Percentiles rank a stretch among this genome's conserved stretches.
Conservation (phyloP, 2,329 filamentous ascomycete species). For the Cadophora sp. region DNA sequence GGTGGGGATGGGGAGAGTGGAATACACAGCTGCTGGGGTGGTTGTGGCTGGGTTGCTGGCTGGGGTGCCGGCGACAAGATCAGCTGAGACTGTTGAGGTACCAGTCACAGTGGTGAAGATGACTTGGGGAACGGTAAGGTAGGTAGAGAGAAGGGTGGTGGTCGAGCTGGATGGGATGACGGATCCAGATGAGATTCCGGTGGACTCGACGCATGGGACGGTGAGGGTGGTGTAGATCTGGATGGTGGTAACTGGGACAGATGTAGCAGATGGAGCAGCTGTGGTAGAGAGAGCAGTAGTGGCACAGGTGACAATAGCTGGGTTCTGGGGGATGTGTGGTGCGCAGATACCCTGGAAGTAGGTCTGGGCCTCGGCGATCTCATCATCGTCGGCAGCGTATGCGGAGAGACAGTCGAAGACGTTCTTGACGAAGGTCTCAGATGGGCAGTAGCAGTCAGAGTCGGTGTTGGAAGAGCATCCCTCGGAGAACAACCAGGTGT, state of each 20-base stretch:
- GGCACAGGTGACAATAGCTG: slow-evolving; percentile 81
- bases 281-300: slow-evolving; percentile 62
- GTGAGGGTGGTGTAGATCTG: slow-evolving; percentile 57
- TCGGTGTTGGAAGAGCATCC: slow-evolving; percentile 87
- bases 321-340: slow-evolving; percentile 74
- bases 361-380: slow-evolving; percentile 73
- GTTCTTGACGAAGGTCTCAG: slow-evolving; percentile 75
- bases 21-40: slow-evolving; percentile 35
- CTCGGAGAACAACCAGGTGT: slow-evolving; percentile 82
- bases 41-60: slow-evolving; percentile 45
- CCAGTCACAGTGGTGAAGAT: slow-evolving; percentile 49
- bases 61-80: slow-evolving; percentile 48
- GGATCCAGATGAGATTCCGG: slow-evolving; percentile 48
- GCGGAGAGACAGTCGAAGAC: slow-evolving; percentile 84
- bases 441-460: slow-evolving; percentile 84
- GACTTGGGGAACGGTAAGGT: slow-evolving; percentile 60
- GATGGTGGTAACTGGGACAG: slow-evolving; percentile 55
- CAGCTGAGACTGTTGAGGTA: slow-evolving; percentile 21
- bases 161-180: slow-evolving; percentile 56
- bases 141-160: slow-evolving; percentile 56
- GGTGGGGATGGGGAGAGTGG: slow-evolving; percentile 37
- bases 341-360: slow-evolving; percentile 95
- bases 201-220: slow-evolving; percentile 55
- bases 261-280: slow-evolving; percentile 40
- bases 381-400: slow-evolving; percentile 70